These are phyloP conservation scores for Orbilia quercus DNA, from an alignment of 2,329 filamentous ascomycete genomes.

Conservation along the genomic window DNA sequence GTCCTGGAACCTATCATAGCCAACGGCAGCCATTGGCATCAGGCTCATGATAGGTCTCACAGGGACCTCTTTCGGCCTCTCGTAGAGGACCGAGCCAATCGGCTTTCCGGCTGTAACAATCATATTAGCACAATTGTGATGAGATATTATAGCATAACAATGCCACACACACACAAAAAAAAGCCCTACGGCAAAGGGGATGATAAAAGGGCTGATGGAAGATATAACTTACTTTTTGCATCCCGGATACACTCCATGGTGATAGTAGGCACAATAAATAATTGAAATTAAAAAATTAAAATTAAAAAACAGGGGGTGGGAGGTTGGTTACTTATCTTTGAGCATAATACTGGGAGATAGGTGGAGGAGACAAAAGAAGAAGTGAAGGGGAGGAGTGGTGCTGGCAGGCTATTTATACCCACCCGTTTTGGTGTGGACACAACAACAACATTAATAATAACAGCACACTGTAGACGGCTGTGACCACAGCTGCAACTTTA, in stretches of 20 bases:
- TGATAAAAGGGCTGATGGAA: not conserved
- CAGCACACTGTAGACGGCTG: no score
- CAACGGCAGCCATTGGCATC: conserved; percentile 31
- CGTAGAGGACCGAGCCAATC: conserved; percentile 38
- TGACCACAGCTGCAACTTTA: no score
- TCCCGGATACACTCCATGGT: conserved; percentile 39
- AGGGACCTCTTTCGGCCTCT: conserved; percentile 27
- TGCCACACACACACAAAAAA: no score
- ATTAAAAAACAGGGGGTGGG: no score
- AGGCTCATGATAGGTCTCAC: conserved; percentile 32
- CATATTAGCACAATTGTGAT: not conserved
- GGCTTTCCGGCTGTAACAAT: conserved; percentile 22
- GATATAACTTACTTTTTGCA: conserved; percentile 24
- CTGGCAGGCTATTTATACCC: no score
- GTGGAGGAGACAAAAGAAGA: no score
- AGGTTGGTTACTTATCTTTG: no score
- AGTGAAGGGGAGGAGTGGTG: no score
- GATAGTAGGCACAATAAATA: not conserved
- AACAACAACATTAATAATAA: no score
- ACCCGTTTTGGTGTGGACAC: no score
- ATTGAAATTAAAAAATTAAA: not conserved
- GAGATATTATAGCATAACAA: not conserved
- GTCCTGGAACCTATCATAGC: conserved; percentile 1
- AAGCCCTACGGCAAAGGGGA: no score
- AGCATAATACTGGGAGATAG: no score